Conservation (phyloP, 257 asterid genomes). For the Primulina tabacum region DNA sequence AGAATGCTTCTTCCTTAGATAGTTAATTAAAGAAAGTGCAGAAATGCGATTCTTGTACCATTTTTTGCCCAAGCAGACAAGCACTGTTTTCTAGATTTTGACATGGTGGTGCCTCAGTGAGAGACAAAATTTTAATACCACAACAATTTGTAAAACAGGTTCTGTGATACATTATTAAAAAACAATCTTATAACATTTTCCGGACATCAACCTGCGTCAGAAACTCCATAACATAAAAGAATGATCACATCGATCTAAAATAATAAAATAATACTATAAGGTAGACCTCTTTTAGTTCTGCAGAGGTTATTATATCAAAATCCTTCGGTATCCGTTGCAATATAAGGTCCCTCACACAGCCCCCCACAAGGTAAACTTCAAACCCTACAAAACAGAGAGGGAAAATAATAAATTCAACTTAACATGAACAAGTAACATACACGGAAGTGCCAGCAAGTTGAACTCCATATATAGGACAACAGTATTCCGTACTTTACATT, state of each 20-base stretch:
- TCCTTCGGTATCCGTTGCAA: constrained; percentile 70
- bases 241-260: constrained; percentile 6
- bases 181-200: background rate
- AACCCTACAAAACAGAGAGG: constrained; percentile 42
- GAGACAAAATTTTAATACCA: background rate
- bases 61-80: background rate
- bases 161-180: background rate
- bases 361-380: constrained; percentile 92
- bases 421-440: constrained; percentile 8
- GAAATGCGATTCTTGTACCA: background rate
- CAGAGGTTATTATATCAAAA: constrained; percentile 79
- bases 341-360: constrained; percentile 83
- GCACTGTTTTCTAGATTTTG: background rate
- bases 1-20: constrained; percentile 1
- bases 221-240: background rate
- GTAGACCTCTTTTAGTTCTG: constrained; percentile 68
- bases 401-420: constrained; percentile 9
- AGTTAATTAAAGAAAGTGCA: constrained; percentile 7
- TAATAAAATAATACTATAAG: background rate
- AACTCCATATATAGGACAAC: constrained; percentile 3
- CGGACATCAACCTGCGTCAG: constrained; percentile 1
- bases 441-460: constrained; percentile 12
- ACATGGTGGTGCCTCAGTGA: constrained; percentile 3
- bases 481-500: background rate
- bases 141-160: background rate